phyloP scores from a whole-genome alignment of 352 stramenopile species.

The Aphanomyces stellatus region DNA sequence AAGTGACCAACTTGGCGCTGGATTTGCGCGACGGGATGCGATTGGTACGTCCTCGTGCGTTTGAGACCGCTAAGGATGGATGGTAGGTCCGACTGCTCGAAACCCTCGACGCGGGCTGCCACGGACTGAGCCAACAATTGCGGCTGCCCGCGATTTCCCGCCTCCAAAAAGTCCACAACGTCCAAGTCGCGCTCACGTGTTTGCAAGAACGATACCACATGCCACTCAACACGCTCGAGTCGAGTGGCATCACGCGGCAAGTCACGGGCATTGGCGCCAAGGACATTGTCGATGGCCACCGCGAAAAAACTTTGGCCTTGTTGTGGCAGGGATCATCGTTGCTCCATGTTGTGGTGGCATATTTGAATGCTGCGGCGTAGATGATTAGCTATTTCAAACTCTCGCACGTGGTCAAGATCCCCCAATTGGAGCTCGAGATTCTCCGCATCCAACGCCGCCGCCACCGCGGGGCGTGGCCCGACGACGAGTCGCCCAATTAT shows the following conservation, averaged over 20 bases:
- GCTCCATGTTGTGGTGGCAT: slow-evolving; percentile 20
- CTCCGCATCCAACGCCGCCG: slow-evolving; percentile 18
- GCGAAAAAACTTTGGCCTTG: slow-evolving; percentile 90
- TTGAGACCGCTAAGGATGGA: no score
- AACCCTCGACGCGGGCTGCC: slow-evolving; percentile 43
- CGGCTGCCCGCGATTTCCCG: slow-evolving; percentile 91
- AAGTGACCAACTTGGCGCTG: slow-evolving; percentile 85
- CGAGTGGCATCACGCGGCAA: not conserved
- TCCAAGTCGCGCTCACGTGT: slow-evolving; percentile 84
- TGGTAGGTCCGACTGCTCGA: slow-evolving; percentile 78
- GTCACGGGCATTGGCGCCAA: slow-evolving; percentile 62
- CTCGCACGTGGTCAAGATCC: slow-evolving; percentile 31
- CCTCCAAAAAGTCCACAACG: slow-evolving; percentile 96
- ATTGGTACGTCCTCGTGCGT: slow-evolving; percentile 43
- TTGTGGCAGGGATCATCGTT: slow-evolving; percentile 93
- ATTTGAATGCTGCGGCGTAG: not conserved
- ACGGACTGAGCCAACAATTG: slow-evolving; percentile 34
- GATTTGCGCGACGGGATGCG: slow-evolving; percentile 96
- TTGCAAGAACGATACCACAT: slow-evolving; percentile 64
- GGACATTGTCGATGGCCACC: slow-evolving; percentile 94
- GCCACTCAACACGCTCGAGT: slow-evolving; percentile 16
- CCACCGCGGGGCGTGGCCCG: not conserved
- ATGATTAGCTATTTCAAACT: slow-evolving; percentile 65
- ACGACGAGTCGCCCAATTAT: not conserved
- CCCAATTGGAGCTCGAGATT: slow-evolving; percentile 44